phyloP scores from a whole-genome alignment of 306 rosid species.

The Gynostemma pentaphyllum region DNA sequence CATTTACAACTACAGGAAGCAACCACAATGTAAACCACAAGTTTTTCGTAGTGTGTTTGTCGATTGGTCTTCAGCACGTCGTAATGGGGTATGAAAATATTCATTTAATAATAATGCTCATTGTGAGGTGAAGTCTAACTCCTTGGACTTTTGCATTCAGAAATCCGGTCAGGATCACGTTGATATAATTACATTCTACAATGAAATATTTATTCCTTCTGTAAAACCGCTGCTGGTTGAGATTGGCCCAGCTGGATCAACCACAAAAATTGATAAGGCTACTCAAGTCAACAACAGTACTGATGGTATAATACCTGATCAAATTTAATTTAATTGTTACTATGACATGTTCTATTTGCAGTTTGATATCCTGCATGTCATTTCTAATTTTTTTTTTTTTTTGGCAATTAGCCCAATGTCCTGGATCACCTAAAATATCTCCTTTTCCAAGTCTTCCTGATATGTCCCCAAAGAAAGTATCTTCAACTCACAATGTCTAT shows the following conservation, averaged over 20 bases:
- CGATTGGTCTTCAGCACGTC: slow-evolving; percentile 63
- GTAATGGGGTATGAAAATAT: slow-evolving; percentile 48
- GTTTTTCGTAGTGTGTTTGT: slow-evolving; percentile 90
- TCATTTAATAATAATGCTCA: neutral
- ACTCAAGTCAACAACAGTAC: slow-evolving; percentile 53
- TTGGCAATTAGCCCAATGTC: slow-evolving; percentile 56
- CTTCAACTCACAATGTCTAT: slow-evolving; percentile 84
- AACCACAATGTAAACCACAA: slow-evolving; percentile 84
- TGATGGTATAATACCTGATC: slow-evolving; percentile 47
- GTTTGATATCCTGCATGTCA: slow-evolving; percentile 1
- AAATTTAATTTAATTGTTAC: neutral
- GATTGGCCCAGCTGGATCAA: slow-evolving; percentile 69
- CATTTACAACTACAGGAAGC: slow-evolving; percentile 80
- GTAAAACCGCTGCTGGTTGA: slow-evolving; percentile 82
- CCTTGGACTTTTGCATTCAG: slow-evolving; percentile 36
- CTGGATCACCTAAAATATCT: slow-evolving; percentile 87
- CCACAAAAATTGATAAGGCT: slow-evolving; percentile 32
- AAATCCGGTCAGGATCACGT: slow-evolving; percentile 74
- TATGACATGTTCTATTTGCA: slow-evolving; percentile 8
- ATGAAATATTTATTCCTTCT: slow-evolving; percentile 74
- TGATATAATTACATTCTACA: slow-evolving; percentile 83
- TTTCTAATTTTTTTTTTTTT: slow-evolving; percentile 18
- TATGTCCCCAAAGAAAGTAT: slow-evolving; percentile 98
- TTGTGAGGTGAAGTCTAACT: slow-evolving; percentile 15
- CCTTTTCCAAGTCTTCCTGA: slow-evolving; percentile 92